phyloP scores from a whole-genome alignment of 2,329 filamentous ascomycete genomes.

The Tolypocladium pustulatum region DNA sequence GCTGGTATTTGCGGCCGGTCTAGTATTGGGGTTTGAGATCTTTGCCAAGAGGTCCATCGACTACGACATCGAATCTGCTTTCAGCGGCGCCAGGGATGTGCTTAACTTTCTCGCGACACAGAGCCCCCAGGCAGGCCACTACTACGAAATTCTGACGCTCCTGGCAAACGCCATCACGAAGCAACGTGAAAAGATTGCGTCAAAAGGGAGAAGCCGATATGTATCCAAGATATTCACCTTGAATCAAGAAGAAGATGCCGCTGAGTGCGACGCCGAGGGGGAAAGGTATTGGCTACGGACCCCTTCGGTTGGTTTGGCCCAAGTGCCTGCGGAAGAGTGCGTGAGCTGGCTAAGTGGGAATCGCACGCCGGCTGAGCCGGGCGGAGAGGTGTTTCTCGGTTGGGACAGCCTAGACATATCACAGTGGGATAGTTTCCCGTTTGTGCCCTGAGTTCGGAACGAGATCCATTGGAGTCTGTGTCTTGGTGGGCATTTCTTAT shows the following conservation, averaged over 20 bases:
- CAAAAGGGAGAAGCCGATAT: constrained; percentile 14
- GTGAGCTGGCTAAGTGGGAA: constrained; percentile 4
- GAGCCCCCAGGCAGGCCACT: constrained; percentile 46
- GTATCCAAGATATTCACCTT: constrained; percentile 16
- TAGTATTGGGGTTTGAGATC: constrained; percentile 45
- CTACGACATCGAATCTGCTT: constrained; percentile 35
- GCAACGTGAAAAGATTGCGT: constrained; percentile 18
- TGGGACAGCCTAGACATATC: constrained; percentile 20
- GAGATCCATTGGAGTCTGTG: neutral
- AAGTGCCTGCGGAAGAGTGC: constrained; percentile 1
- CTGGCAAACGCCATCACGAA: constrained; percentile 33
- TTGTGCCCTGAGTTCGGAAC: neutral
- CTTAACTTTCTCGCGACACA: constrained; percentile 34
- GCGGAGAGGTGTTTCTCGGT: constrained; percentile 11
- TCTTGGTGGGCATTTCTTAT: neutral
- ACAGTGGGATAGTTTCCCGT: constrained; percentile 22
- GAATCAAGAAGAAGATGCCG: neutral
- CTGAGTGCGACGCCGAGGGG: neutral
- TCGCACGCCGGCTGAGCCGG: neutral
- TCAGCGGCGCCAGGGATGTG: constrained; percentile 37
- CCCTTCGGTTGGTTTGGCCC: neutral
- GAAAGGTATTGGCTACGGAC: neutral
- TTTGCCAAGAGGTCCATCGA: constrained; percentile 37
- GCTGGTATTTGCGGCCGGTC: constrained; percentile 44
- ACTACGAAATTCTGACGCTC: constrained; percentile 41